These are phyloP conservation scores for Gentiana straminea DNA, from an alignment of 257 asterid genomes.

Conservation along the genomic window DNA sequence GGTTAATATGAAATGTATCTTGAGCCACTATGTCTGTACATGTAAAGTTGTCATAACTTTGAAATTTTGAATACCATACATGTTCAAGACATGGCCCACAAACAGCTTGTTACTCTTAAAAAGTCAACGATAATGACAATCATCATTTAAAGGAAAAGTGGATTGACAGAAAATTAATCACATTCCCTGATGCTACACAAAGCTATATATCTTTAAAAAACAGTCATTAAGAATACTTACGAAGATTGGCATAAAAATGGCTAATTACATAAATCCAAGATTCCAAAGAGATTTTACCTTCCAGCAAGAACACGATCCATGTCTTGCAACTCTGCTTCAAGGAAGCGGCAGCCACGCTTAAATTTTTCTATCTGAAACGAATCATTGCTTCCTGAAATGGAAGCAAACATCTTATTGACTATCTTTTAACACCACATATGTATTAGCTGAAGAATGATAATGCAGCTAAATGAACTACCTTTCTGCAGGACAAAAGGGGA, in stretches of 20 bases:
- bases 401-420: conserved; percentile 12
- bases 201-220: not conserved
- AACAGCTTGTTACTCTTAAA: conserved; percentile 9
- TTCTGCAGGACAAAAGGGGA: conserved; percentile 73
- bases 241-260: not conserved
- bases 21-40: too few relatives aligned
- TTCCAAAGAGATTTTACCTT: conserved; percentile 30
- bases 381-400: conserved; percentile 51
- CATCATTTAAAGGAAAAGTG: too few relatives aligned
- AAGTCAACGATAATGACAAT: too few relatives aligned
- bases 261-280: not conserved
- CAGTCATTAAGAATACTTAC: too few relatives aligned
- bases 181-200: conserved; percentile 18
- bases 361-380: conserved; percentile 74
- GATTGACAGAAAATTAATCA: conserved; percentile 21
- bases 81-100: conserved; percentile 29
- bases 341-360: conserved; percentile 93
- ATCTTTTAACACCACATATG: conserved; percentile 6
- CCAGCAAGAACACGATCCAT: conserved; percentile 80
- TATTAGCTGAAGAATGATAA: not conserved
- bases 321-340: conserved; percentile 93
- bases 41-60: too few relatives aligned
- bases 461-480: conserved; percentile 29
- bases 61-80: not conserved
- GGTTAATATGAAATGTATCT: too few relatives aligned